Evolutionary conservation across 1,139 yeast genomes (phyloP), one percentile per base, ranked within the genome.

Genomic region (Protomyces inundatus): DNA sequence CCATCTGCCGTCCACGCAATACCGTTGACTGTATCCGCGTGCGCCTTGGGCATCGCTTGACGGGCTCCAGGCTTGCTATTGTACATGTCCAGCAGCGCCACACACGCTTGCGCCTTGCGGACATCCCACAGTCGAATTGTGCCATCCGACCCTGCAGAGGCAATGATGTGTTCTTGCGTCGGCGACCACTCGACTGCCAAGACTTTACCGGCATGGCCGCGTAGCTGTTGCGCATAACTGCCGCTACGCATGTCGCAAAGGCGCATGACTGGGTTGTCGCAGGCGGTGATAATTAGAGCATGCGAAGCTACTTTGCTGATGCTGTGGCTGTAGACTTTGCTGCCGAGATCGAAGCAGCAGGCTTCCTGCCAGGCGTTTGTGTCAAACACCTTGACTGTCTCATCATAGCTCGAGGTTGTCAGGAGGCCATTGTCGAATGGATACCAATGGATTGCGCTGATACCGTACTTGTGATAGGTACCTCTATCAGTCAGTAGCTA

Each of bases 371-470:
- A 75, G 35, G 81, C 77, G 66, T 82, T 81, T 0, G 97, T 82
- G 72, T 90, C 97, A 96, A 96, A 91, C 0, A 90, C 79, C 67
- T 86, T 88, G 36, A 90, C 82, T 0, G 84, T 81, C 66, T 83
- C 84, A 72, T 91, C 98, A 72, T 86, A 89, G 0, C 96, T 88
- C 0, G 90, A 84, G 1, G 90, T 81, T 9, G 90, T 80, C 76
- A 90, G 90, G 84, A 91, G 81, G 1, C 97, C 97, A 34, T 86
- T 84, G 73, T 91, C 98, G 62, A 78, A 78, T 0, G 95, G 91
- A 93, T 96, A 91, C 97, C 98, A 91, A 70, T 81, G 80, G 1
- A 89, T 79, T 16, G 83, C 77, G 0, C 96, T 87, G 23, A 70
- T 61, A 0, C 97, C 96, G 73, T 80, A 90, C 34, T 77, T 74